Evolutionary conservation across 2,329 filamentous ascomycete genomes (phyloP), one percentile per base, ranked within the genome.

Genomic region (Penicillium rolfsii): DNA sequence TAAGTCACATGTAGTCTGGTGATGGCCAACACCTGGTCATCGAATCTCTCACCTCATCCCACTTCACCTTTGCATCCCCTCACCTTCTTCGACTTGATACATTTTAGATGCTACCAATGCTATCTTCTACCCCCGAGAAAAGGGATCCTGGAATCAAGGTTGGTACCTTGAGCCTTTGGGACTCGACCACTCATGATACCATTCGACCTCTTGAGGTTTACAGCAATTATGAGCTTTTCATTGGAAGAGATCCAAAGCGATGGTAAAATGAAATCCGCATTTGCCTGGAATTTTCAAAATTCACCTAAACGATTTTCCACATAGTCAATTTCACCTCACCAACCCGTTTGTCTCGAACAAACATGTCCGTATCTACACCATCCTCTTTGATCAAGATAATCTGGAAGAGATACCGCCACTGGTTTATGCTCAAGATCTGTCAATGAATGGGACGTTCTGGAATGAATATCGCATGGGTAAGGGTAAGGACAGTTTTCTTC

Each of bases 351-450:
- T 80, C 14, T 82, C 80, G 3, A 76, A 76, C 45, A 71, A 66
- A 35, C 80, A 82, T 60, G 46, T 82, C 12, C 73, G 74, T 19
- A 76, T 82, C 50, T 81, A 81, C 63, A 74, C 74, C 9, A 71
- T 81, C 14, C 66, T 79, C 3, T 80, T 77, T 58, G 77, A 80
- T 59, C 67, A 75, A 36, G 74, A 77, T 2, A 72, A 77, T 19
- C 71, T 70, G 0, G 59, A 67, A 14, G 69, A 75, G 24, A 64
- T 80, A n/a, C 70, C 73, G 1, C 76, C 77, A 1, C 68, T 82
- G 24, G 75, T 81, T 5, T 82, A 81, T 58, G 78, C 75, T 3
- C 71, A 80, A 60, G 77, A 81, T 63, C 48, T 79, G 1, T 81
- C 80, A 2, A 66, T 64, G 26, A 79, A 80, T 58, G 79, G 79